A percentile compares a stretch with the other conserved stretches of the same genome.
phyloP scores from a whole-genome alignment of 805 yeast species.

The Komagataella pastoris region DNA sequence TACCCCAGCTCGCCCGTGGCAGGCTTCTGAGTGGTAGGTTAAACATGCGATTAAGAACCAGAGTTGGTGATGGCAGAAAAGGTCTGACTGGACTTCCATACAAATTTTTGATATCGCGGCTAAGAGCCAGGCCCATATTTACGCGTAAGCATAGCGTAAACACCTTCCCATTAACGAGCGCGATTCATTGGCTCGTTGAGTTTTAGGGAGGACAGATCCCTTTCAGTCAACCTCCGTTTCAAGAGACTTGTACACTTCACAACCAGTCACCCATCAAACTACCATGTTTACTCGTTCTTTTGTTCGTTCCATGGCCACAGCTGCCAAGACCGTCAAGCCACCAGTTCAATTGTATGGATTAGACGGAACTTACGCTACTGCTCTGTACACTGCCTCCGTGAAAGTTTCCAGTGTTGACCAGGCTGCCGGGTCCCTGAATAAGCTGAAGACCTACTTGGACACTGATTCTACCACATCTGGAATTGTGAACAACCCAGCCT shows the following conservation, averaged over 20 bases:
- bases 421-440: slow-evolving; percentile 51
- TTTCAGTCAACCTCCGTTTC: not conserved
- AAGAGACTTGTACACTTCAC: not conserved
- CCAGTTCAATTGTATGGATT: slow-evolving; percentile 92
- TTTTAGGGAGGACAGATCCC: not conserved
- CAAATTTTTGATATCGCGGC: not conserved
- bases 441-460: slow-evolving; percentile 39
- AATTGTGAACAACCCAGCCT: slow-evolving; percentile 71
- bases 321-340: slow-evolving; percentile 46
- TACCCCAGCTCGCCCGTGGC: not conserved
- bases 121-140: not conserved
- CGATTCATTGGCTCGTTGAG: not conserved
- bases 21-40: not conserved
- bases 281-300: slow-evolving; percentile 53
- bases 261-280: not conserved
- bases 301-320: slow-evolving; percentile 63
- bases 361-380: slow-evolving; percentile 95
- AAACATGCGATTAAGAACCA: not conserved
- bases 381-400: slow-evolving; percentile 84
- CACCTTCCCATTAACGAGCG: not conserved
- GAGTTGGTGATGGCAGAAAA: not conserved
- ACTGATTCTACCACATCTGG: slow-evolving; percentile 51
- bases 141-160: not conserved
- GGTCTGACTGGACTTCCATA: not conserved
- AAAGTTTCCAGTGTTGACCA: slow-evolving; percentile 62